Conservation (phyloP, 768 basidiomycete genomes). For the Lentinula guzmanii region DNA sequence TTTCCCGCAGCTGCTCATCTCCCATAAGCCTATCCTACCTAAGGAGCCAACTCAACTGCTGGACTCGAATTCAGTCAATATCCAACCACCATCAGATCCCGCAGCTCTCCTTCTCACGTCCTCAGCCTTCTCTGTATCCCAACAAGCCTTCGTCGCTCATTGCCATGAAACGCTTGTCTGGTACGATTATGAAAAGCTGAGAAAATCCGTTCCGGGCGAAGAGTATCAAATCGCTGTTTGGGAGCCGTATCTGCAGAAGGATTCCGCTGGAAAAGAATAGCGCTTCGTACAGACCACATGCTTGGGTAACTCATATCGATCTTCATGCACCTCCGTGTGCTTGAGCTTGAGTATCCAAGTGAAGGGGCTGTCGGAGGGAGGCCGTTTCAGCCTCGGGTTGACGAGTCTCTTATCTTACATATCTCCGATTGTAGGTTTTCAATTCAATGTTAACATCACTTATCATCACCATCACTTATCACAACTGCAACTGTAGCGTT, state of each 20-base stretch:
- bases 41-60: conserved; percentile 4
- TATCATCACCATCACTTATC: background rate
- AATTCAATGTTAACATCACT: background rate
- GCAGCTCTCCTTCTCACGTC: conserved; percentile 45
- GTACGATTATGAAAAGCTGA: conserved; percentile 70
- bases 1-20: conserved; percentile 50
- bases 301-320: background rate
- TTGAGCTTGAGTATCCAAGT: background rate
- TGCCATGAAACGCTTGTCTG: conserved; percentile 64
- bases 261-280: background rate
- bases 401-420: background rate
- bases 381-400: background rate
- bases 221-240: conserved; percentile 29
- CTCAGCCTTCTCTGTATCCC: conserved; percentile 59
- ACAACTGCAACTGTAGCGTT: too few species aligned
- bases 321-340: background rate
- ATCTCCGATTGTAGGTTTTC: background rate
- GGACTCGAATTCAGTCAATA: background rate
- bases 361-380: background rate
- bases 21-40: conserved; percentile 44
- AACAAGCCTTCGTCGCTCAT: conserved; percentile 57
- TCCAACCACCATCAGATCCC: background rate
- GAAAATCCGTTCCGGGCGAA: conserved; percentile 59
- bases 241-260: background rate
- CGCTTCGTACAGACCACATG: background rate